Evolutionary conservation across 2,329 filamentous ascomycete genomes (phyloP).

Genomic region (Periglandula ipomoeae): DNA sequence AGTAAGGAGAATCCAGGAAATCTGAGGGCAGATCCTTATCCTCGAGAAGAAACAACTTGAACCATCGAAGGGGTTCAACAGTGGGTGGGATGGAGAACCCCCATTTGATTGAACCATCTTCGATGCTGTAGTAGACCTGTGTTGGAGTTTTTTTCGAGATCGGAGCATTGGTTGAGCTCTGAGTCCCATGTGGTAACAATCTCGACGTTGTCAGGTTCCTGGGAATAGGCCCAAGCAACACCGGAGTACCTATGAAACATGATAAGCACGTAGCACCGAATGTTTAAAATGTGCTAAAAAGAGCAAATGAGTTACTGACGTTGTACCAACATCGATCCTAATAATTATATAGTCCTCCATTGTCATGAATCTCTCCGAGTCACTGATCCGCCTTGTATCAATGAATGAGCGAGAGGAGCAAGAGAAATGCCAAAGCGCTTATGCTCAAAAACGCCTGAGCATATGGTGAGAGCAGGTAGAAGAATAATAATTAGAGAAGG

Average conservation of each 20-base stretch:
- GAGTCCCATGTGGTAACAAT: constrained; percentile 24
- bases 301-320: background rate
- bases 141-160: constrained; percentile 25
- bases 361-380: background rate
- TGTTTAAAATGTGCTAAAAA: background rate
- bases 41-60: constrained; percentile 31
- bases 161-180: constrained; percentile 11
- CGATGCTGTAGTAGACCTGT: constrained; percentile 13
- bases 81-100: constrained; percentile 20
- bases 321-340: background rate
- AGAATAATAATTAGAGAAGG: too few species aligned
- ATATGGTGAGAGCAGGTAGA: too few species aligned
- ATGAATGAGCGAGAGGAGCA: background rate
- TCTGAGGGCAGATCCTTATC: constrained; percentile 17
- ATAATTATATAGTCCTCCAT: background rate
- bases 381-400: background rate
- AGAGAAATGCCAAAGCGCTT: background rate
- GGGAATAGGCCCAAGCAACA: constrained; percentile 27
- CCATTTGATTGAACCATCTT: constrained; percentile 11
- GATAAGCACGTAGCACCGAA: background rate
- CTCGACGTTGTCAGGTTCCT: constrained; percentile 17
- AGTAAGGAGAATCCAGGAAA: constrained; percentile 14
- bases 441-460: background rate
- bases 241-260: constrained; percentile 25
- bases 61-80: constrained; percentile 25